phyloP scores from a whole-genome alignment of 1,284 basidiomycete genomes.

The Ganoderma resinaceum region DNA sequence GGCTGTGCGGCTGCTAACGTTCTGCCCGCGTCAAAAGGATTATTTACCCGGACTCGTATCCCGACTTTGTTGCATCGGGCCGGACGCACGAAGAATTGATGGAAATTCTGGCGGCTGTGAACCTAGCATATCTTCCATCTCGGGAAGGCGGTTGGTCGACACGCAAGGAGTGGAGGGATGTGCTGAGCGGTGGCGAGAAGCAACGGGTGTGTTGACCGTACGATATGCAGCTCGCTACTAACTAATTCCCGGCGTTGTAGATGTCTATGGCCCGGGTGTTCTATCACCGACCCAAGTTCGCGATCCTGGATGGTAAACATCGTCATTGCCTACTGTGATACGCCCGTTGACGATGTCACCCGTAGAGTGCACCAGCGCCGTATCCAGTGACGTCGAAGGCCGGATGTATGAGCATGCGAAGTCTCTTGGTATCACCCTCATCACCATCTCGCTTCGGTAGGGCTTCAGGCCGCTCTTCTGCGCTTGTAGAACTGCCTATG shows the following conservation, averaged over 20 bases:
- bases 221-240: not conserved
- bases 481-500: not conserved
- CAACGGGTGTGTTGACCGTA: slow-evolving; percentile 70
- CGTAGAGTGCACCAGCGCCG: slow-evolving; percentile 93
- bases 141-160: slow-evolving; percentile 92
- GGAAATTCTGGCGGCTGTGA: slow-evolving; percentile 80
- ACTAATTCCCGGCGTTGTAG: slow-evolving; percentile 43
- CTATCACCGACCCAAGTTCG: slow-evolving; percentile 84
- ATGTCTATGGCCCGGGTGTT: slow-evolving; percentile 89
- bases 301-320: slow-evolving; percentile 72
- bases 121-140: slow-evolving; percentile 85
- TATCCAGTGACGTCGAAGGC: slow-evolving; percentile 96
- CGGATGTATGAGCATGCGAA: slow-evolving; percentile 96
- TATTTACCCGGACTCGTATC: slow-evolving; percentile 88
- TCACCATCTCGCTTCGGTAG: slow-evolving; percentile 87
- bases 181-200: slow-evolving; percentile 95
- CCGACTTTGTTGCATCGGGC: slow-evolving; percentile 72
- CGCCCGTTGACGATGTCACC: not conserved
- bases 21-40: slow-evolving; percentile 44
- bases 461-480: slow-evolving; percentile 25
- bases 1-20: slow-evolving; percentile 1
- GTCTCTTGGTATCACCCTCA: slow-evolving; percentile 90
- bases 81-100: slow-evolving; percentile 75
- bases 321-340: not conserved
- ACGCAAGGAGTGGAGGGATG: slow-evolving; percentile 96